Base-by-base conservation (phyloP, 306 rosid species). In the Castanea crenata region DNA sequence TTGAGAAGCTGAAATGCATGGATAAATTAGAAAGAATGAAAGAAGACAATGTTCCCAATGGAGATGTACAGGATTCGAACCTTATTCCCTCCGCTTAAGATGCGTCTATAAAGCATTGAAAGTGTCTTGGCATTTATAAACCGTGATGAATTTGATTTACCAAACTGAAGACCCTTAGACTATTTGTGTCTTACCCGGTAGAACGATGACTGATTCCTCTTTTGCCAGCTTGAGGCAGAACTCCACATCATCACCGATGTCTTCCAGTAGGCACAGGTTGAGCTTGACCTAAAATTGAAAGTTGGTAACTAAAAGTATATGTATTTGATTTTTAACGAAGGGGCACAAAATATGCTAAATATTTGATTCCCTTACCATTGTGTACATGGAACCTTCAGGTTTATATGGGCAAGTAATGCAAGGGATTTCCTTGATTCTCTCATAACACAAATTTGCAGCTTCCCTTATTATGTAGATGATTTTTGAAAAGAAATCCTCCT, bases 351-450 rank as follows among this genome's bases (percentile, higher is more conserved):
- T 49, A 31, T n/a, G 4, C 23, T 11, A 52, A 16, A 15, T 2
- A 13, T 13, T 55, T 21, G 5, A 29, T 41, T 41, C 46, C 46
- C 46, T 29, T 77, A 89, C 93, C 89, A 85, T 67, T 44, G 83
- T 32, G 75, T 63, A 81, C 87, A 89, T 85, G 52, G 93, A 23
- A 54, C 93, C 93, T 71, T 87, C 86, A n/a, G 87, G 87, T 83
- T 87, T 89, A 80, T 70, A 51, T 57, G 88, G 89, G 79, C 89
- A 87, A 64, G 83, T 74, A 15, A 87, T 67, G 76, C 82, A 81
- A 25, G 88, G 83, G 65, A 85, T 85, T 55, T 85, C 89, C 49
- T 75, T 81, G 5, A 89, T 78, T 72, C 49, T 84, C 2, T 72
- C 68, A 20, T 61, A 88, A 46, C 83, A 85, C n/a, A 54, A 55